phyloP scores from a whole-genome alignment of 345 rosid species.

The Rhizophora mangle region DNA sequence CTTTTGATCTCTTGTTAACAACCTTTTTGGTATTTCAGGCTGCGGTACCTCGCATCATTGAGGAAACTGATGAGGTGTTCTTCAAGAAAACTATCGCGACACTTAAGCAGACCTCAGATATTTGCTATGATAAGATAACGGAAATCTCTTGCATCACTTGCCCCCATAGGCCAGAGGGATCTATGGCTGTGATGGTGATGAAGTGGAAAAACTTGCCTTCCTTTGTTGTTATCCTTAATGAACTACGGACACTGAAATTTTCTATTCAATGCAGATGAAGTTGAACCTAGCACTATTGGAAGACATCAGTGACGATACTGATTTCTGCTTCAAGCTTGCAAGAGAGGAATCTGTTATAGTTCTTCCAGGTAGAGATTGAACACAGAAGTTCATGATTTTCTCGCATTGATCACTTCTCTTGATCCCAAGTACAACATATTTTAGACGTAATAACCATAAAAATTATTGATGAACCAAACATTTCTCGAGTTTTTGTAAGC shows the following conservation, averaged over 20 bases:
- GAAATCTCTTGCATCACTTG: conserved; percentile 76
- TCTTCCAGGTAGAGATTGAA: conserved; percentile 68
- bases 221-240: neutral
- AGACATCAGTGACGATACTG: conserved; percentile 75
- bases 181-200: conserved; percentile 94
- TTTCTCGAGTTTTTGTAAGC: neutral
- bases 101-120: conserved; percentile 55
- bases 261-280: conserved; percentile 47
- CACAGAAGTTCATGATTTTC: too few relatives aligned
- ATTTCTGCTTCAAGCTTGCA: conserved; percentile 87
- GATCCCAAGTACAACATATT: neutral
- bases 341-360: conserved; percentile 88
- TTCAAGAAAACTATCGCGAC: conserved; percentile 52
- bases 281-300: conserved; percentile 53
- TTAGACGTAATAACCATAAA: too few relatives aligned
- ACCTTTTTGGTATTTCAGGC: conserved; percentile 42
- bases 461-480: neutral
- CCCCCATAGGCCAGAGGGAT: conserved; percentile 71
- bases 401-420: neutral
- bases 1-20: neutral
- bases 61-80: conserved; percentile 64
- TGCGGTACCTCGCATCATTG: conserved; percentile 68
- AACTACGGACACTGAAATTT: neutral
- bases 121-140: conserved; percentile 56
- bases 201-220: neutral